Conservation (phyloP, 2,329 filamentous ascomycete species). For the Pezicula radicicola region DNA sequence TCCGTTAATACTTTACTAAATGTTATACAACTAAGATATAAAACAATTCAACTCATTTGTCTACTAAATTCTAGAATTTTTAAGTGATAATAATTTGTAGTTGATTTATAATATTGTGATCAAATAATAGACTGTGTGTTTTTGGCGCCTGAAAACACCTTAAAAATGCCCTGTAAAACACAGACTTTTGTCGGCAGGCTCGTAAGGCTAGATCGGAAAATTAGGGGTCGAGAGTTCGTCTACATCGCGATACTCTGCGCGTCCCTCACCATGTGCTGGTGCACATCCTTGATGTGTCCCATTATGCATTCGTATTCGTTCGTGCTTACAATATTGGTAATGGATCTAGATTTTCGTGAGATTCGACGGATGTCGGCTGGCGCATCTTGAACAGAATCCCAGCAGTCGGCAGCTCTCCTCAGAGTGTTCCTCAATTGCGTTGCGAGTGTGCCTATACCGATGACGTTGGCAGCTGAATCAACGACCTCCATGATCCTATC, state of each 20-base stretch:
- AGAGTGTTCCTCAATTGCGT: constrained; percentile 6
- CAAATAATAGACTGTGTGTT: too few species aligned
- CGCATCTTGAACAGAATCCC: constrained; percentile 10
- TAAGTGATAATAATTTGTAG: too few species aligned
- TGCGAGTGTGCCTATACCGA: constrained; percentile 9
- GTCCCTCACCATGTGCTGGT: background rate
- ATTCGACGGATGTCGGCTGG: constrained; percentile 8
- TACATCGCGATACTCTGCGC: background rate
- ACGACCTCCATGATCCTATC: background rate
- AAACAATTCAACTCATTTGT: too few species aligned
- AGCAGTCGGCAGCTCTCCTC: constrained; percentile 7
- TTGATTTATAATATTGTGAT: too few species aligned
- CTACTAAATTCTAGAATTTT: too few species aligned
- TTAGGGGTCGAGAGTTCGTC: too few species aligned
- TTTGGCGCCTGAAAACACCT: too few species aligned
- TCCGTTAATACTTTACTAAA: too few species aligned
- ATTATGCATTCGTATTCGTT: background rate
- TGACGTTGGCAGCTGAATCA: constrained; percentile 7
- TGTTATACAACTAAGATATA: too few species aligned
- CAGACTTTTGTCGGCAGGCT: too few species aligned
- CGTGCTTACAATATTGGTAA: constrained; percentile 4
- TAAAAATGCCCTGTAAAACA: too few species aligned
- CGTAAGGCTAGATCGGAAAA: too few species aligned
- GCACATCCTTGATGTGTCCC: background rate
- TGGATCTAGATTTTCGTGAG: constrained; percentile 4